Evolutionary conservation across 306 rosid genomes (phyloP), one percentile per base, ranked within the genome.

Genomic region (Betula pendula): DNA sequence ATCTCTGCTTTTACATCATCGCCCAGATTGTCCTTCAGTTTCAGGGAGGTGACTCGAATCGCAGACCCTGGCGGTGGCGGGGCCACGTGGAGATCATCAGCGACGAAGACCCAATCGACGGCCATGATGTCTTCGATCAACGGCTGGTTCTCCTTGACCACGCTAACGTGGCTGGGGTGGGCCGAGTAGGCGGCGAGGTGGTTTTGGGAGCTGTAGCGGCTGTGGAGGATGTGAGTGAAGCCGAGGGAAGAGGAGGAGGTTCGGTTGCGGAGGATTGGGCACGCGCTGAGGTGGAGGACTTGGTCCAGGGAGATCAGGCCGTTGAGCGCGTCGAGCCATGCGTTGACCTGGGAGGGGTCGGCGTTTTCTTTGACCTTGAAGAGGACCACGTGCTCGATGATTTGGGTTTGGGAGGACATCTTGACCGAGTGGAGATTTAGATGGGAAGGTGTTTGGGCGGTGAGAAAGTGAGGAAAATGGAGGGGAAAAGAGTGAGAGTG

Each of bases 221-320:
- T 89, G 67, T 95, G 97, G 52, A 95, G 97, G 84, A 95, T 79
- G 89, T 95, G 98, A 38, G 97, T 95, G 87, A 92, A 95, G 31
- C 75, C 43, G 67, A 84, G 63, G 33, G 33, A 24, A 56, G 63
- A 50, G 52, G 93, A 69, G n/a, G 94, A 81, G 81, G 96, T 86
- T 20, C 93, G 84, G 79, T 59, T 86, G 74, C 86, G 90, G 19
- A 90, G 87, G 66, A 92, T 11, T 0, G 97, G 96, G 0, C 90
- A 89, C 72, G 90, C 96, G 27, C 78, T 67, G 71, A 95, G 87
- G 80, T 90, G 92, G 79, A 82, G 87, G 16, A 90, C 96, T 8
- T 81, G 85, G 71, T 84, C 86, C 31, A 95, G 89, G 1, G 97
- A 89, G 67, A 45, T 22, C 1, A 95, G 91, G 72, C 87, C 85